These are phyloP conservation scores for Coniella vitis DNA, from an alignment of 2,329 filamentous ascomycete species.

Conservation along the genomic window DNA sequence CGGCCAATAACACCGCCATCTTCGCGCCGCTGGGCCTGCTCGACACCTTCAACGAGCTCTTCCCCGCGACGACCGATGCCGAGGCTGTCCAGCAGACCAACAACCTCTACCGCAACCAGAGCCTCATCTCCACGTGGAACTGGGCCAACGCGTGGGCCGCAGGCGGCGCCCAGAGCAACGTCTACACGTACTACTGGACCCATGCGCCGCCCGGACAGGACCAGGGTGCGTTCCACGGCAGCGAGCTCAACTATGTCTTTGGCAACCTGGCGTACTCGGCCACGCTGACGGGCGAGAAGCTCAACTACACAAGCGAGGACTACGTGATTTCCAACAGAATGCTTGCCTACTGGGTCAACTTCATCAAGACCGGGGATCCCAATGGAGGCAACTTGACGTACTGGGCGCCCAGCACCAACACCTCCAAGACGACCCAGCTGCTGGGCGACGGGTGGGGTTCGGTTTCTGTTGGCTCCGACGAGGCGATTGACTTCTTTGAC, in stretches of 20 bases:
- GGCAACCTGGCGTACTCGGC: constrained; percentile 23
- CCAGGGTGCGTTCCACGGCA: constrained; percentile 24
- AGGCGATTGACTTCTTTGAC: constrained; percentile 2
- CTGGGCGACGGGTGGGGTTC: constrained; percentile 10
- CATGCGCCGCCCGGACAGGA: constrained; percentile 22
- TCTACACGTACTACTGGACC: constrained; percentile 26
- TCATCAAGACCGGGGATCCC: constrained; percentile 10
- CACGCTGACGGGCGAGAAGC: background rate
- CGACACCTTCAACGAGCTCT: constrained; percentile 19
- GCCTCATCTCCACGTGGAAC: constrained; percentile 21
- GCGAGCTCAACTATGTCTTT: constrained; percentile 26
- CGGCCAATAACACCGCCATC: constrained; percentile 16
- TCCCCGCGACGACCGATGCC: constrained; percentile 20
- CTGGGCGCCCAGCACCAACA: constrained; percentile 12
- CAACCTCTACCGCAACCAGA: constrained; percentile 21
- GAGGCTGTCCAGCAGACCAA: constrained; percentile 20
- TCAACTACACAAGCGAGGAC: constrained; percentile 24
- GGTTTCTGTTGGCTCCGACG: constrained; percentile 1
- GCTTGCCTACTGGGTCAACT: constrained; percentile 16
- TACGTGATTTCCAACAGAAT: constrained; percentile 22
- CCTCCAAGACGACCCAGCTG: constrained; percentile 6
- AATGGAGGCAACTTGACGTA: constrained; percentile 15
- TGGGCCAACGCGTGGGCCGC: constrained; percentile 23
- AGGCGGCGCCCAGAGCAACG: constrained; percentile 19
- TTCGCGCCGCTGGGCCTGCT: constrained; percentile 17